Evolutionary conservation across 257 asterid species (phyloP).

Genomic region (Solanum etuberosum): DNA sequence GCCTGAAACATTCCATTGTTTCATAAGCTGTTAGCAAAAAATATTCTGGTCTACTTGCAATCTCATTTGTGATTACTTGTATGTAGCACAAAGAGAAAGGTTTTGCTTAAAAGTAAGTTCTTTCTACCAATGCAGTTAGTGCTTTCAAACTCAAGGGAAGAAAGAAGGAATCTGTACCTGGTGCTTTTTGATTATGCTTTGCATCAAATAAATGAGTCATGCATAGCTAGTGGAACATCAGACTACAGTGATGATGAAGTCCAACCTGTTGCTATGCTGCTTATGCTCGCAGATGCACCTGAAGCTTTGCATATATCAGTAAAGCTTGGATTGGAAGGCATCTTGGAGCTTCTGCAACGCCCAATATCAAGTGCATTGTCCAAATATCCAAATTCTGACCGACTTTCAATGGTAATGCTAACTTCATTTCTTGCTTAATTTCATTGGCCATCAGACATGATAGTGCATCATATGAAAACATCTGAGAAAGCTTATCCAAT

Average conservation of each 20-base stretch:
- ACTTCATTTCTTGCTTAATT: neutral
- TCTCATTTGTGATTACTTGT: neutral
- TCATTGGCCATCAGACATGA: neutral
- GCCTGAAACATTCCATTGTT: neutral
- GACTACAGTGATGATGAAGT: slow-evolving; percentile 92
- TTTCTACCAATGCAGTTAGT: slow-evolving; percentile 51
- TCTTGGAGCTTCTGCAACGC: slow-evolving; percentile 73
- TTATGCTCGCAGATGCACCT: slow-evolving; percentile 91
- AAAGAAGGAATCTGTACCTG: slow-evolving; percentile 80
- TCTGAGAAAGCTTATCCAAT: neutral
- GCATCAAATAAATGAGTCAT: slow-evolving; percentile 80
- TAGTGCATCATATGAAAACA: neutral
- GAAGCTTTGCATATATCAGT: slow-evolving; percentile 92
- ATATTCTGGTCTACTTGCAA: neutral
- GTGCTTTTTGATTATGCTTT: slow-evolving; percentile 90
- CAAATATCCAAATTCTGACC: slow-evolving; percentile 78
- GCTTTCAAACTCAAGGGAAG: slow-evolving; percentile 85
- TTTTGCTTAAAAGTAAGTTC: neutral
- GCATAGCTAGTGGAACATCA: slow-evolving; percentile 68
- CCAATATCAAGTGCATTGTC: slow-evolving; percentile 75
- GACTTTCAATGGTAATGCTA: slow-evolving; percentile 67
- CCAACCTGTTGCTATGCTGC: slow-evolving; percentile 90
- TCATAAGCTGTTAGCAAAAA: neutral
- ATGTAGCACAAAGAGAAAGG: neutral
- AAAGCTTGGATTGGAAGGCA: slow-evolving; percentile 90